phyloP scores from a whole-genome alignment of 2,329 filamentous ascomycete species.

The Colletotrichum incanum region DNA sequence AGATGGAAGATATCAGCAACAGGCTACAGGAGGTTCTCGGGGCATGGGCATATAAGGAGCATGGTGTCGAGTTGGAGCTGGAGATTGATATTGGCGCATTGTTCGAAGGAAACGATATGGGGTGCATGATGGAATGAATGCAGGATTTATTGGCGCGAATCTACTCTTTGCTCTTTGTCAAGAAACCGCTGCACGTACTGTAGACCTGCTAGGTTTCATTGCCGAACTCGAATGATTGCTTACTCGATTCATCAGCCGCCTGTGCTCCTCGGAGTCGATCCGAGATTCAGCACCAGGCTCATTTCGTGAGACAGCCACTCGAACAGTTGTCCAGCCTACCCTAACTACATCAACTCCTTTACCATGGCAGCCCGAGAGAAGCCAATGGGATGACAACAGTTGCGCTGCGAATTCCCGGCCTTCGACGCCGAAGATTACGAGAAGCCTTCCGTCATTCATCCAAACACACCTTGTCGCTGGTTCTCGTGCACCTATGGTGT shows the following conservation, averaged over 20 bases:
- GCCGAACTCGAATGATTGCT: not conserved
- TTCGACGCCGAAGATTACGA: not conserved
- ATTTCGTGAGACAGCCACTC: not conserved
- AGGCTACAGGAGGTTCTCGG: slow-evolving; percentile 33
- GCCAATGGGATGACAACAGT: not conserved
- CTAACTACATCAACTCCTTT: not conserved
- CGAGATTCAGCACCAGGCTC: not conserved
- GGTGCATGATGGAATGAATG: not conserved
- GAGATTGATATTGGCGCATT: slow-evolving; percentile 41
- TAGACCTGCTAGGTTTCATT: not conserved
- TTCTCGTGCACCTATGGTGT: not conserved
- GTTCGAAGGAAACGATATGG: slow-evolving; percentile 5
- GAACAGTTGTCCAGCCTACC: not conserved
- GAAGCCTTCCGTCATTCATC: not conserved
- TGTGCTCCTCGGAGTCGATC: not conserved
- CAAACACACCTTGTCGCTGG: not conserved
- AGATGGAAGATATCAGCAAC: slow-evolving; percentile 24
- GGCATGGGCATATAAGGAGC: slow-evolving; percentile 22
- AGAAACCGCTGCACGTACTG: not conserved
- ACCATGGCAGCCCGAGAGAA: not conserved
- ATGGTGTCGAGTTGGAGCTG: slow-evolving; percentile 25
- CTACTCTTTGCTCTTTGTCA: not conserved
- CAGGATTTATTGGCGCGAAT: not conserved
- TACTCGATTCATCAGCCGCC: not conserved
- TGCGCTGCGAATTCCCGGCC: not conserved